Conservation (phyloP, 768 basidiomycete genomes). For the Pulveroboletus sp. region DNA sequence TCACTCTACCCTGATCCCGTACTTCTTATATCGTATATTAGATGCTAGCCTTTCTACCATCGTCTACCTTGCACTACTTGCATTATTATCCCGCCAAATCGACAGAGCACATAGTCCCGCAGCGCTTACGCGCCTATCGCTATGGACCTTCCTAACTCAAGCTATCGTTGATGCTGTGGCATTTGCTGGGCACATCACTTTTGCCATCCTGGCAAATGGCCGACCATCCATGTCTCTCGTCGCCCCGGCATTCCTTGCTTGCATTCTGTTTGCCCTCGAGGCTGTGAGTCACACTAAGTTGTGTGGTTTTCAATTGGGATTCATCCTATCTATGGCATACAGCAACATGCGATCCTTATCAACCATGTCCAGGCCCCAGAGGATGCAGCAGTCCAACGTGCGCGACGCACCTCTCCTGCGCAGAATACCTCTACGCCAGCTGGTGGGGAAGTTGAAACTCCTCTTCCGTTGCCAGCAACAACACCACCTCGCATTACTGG, state of each 20-base stretch:
- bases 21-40: slow-evolving; percentile 26
- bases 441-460: slow-evolving; percentile 10
- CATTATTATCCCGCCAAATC: slow-evolving; percentile 70
- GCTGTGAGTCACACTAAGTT: slow-evolving; percentile 49
- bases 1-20: not conserved
- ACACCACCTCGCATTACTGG: slow-evolving; percentile 13
- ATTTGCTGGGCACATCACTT: slow-evolving; percentile 85
- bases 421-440: slow-evolving; percentile 3
- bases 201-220: slow-evolving; percentile 82
- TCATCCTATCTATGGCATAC: not conserved
- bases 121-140: slow-evolving; percentile 70
- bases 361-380: slow-evolving; percentile 83
- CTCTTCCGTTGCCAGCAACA: slow-evolving; percentile 18
- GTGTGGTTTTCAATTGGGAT: not conserved
- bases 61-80: slow-evolving; percentile 62
- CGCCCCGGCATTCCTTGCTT: slow-evolving; percentile 80
- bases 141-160: slow-evolving; percentile 80
- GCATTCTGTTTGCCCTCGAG: slow-evolving; percentile 75
- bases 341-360: slow-evolving; percentile 84
- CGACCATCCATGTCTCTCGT: slow-evolving; percentile 75
- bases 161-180: slow-evolving; percentile 76
- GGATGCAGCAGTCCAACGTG: slow-evolving; percentile 37
- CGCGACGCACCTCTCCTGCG: slow-evolving; percentile 12
- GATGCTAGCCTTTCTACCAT: slow-evolving; percentile 70
- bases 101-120: slow-evolving; percentile 73